Base-by-base conservation (phyloP, 352 stramenopile genomes). In the Phytopythium chamaehyphon region DNA sequence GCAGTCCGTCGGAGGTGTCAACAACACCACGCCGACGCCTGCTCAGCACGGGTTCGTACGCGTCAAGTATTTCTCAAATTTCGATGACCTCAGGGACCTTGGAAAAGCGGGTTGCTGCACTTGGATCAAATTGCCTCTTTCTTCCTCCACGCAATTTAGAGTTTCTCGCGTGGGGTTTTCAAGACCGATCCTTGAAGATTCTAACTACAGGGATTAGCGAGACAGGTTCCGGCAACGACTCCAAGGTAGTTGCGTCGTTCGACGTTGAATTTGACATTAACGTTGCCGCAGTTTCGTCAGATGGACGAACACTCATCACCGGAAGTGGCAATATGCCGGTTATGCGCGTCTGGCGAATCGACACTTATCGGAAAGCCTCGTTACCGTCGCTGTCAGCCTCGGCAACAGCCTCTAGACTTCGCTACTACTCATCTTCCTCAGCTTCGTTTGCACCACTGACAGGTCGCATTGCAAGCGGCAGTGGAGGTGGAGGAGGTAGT, bases 131-230 rank as follows among this genome's bases (percentile, higher is more conserved):
- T 6, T 85, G 73, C 36, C 40, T 89, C 8, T 56, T 89, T 40
- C 81, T 90, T 19, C 80, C 80, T 7, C 75, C 80, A 3, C 63
- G 66, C 1, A 70, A 88, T 50, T 69, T 69, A 42, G 78, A 90
- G 55, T 89, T 86, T 40, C 55, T 89, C 8, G 73, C 80, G 2
- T 90, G 80, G 80, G 73, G 73, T 0, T 89, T 86, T 53, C 71
- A 83, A 39, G 81, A 89, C 31, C 69, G 69, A 0, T 76, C 74
- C 15, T 62, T 90, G 39, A 88, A 88, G 47, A 51, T 90, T 9
- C 40, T 89, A 11, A 73, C 79, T 0, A 64, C 61, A 5, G 66
- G 70, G 5, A 53, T 57, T 7, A 67, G 48, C 15, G 77, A 90
- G 38, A 52, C 51, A 37, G 70, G 71, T 1, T 61, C 73, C 50